Evolutionary conservation across 108 stramenopile genomes (phyloP).

Genomic region (Skeletonema costatum): DNA sequence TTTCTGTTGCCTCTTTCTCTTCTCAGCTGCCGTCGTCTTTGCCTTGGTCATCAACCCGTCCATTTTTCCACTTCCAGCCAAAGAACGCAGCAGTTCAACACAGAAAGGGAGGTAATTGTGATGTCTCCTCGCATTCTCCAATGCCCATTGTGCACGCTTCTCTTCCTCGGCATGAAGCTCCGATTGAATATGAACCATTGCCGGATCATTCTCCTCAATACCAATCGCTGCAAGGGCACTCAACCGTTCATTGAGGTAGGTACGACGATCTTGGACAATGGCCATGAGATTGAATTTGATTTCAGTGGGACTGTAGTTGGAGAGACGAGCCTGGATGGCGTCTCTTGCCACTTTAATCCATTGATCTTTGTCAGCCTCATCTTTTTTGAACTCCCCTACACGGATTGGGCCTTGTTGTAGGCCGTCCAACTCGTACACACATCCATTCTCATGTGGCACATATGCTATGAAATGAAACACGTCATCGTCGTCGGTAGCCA

Average conservation of each 20-base stretch:
- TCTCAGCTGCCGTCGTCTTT: constrained; percentile 37
- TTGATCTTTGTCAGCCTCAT: constrained; percentile 20
- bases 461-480: constrained; percentile 97
- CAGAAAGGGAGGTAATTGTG: constrained; percentile 86
- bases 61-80: constrained; percentile 68
- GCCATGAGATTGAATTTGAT: constrained; percentile 97
- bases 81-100: constrained; percentile 65
- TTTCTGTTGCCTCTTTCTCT: constrained; percentile 24
- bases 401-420: constrained; percentile 86
- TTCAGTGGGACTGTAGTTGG: constrained; percentile 54
- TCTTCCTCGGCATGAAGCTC: constrained; percentile 60
- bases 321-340: constrained; percentile 81
- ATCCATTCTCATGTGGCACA: constrained; percentile 67
- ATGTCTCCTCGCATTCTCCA: constrained; percentile 76
- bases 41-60: constrained; percentile 52
- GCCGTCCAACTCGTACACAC: constrained; percentile 96
- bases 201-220: constrained; percentile 26
- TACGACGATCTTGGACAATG: constrained; percentile 75
- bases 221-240: constrained; percentile 32
- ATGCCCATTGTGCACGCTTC: constrained; percentile 72
- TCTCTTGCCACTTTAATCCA: constrained; percentile 79
- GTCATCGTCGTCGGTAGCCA: constrained; percentile 75
- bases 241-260: constrained; percentile 51
- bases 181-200: constrained; percentile 44
- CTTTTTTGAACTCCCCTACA: constrained; percentile 54